Percentiles rank a stretch among this genome's conserved stretches.
phyloP scores from a whole-genome alignment of 192 early-diverging fungal genomes.

The Umbelopsis ramanniana region DNA sequence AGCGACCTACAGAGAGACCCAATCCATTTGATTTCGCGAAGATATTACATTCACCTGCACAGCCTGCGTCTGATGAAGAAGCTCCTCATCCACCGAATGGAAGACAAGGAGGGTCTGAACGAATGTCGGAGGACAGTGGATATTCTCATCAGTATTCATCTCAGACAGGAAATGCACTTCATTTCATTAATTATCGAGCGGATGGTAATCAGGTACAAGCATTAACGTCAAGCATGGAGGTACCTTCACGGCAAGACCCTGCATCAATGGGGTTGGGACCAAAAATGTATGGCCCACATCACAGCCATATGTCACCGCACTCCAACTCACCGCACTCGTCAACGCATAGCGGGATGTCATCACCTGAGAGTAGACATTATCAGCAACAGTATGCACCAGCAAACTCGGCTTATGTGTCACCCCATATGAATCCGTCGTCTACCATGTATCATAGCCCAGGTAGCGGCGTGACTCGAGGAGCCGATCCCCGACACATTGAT shows the following conservation, averaged over 20 bases:
- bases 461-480: neutral
- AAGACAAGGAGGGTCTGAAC: neutral
- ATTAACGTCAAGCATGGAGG: neutral
- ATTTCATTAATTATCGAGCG: constrained; percentile 22
- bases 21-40: constrained; percentile 28
- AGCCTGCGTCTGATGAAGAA: neutral
- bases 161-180: neutral
- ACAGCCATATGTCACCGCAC: neutral
- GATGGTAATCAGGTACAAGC: neutral
- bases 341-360: constrained; percentile 3
- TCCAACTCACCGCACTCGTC: constrained; percentile 4
- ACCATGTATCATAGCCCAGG: neutral
- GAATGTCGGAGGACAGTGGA: neutral
- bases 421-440: neutral
- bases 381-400: neutral
- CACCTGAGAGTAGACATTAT: constrained; percentile 1
- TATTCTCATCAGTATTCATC: constrained; percentile 14
- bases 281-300: neutral
- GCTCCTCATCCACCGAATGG: neutral
- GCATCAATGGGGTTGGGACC: neutral
- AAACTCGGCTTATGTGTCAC: neutral
- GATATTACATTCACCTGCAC: constrained; percentile 25
- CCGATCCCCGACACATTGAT: neutral
- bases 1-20: neutral
- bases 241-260: neutral